Evolutionary conservation across 345 rosid species (phyloP), one percentile per base, ranked within the genome.

Genomic region (Clausena lansium): DNA sequence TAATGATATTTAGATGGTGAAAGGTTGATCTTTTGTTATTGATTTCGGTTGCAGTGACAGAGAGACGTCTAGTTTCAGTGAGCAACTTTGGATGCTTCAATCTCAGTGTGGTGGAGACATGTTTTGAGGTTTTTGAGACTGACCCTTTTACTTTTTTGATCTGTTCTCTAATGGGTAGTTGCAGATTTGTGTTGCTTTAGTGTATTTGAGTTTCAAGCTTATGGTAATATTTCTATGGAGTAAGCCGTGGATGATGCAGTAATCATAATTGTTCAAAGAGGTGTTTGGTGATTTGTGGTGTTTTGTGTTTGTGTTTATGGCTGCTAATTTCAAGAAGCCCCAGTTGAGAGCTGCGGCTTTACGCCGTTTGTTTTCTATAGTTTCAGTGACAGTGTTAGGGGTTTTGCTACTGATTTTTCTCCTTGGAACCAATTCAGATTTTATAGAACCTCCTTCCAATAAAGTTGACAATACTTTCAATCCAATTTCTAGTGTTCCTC

Each of bases 251-350:
- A 58, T 58, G 74, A 58, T 58, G 74, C 61, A 5, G 11, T 67
- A 55, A 32, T 35, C 30, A 22, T 67, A 68, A 25, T 36, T 54
- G 28, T 76, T 17, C 2, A 13, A 55, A 67, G 50, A 64, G 32
- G 3, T 73, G 50, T 30, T 71, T 78, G 77, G 73, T 69, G 64
- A 35, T 67, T 61, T 78, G 60, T 78, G 54, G 50, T 13, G 50
- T 45, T 78, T 28, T 78, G 41, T 50, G 72, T 74, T 54, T 64
- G 69, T 75, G 66, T 7, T 52, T n/a, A 96, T 96, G 99, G 93
- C 87, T 68, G 45, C 73, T 64, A 72, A 78, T 79, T 77, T 81
- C 83, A 94, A 86, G 97, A 96, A 90, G 84, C 80, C 77, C 61
- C 90, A 85, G 69, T 50, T 88, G 74, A 90, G 81, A 82, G 88